phyloP scores from a whole-genome alignment of 2,329 filamentous ascomycete species.

The Xylariaceae sp. region DNA sequence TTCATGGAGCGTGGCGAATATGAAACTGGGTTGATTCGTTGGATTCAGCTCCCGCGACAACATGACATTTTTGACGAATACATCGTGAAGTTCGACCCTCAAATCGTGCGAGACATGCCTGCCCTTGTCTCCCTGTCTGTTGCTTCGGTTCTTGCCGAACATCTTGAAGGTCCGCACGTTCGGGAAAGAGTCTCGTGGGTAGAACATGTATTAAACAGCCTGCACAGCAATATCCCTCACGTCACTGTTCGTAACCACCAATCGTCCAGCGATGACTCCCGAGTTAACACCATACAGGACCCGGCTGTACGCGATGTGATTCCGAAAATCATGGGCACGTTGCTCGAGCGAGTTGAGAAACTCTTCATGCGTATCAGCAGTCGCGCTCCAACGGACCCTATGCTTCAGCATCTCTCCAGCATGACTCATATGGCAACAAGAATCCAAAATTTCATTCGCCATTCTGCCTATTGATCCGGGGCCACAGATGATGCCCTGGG shows the following conservation, averaged over 20 bases:
- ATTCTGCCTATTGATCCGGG: slow-evolving; percentile 21
- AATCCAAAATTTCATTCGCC: slow-evolving; percentile 24
- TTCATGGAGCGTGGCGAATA: slow-evolving; percentile 56
- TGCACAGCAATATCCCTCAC: slow-evolving; percentile 43
- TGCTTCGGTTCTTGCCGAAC: slow-evolving; percentile 57
- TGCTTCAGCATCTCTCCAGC: slow-evolving; percentile 43
- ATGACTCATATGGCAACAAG: slow-evolving; percentile 35
- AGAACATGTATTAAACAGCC: slow-evolving; percentile 52
- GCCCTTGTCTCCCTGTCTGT: slow-evolving; percentile 59
- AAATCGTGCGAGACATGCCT: slow-evolving; percentile 51
- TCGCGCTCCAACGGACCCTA: slow-evolving; percentile 41
- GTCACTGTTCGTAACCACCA: slow-evolving; percentile 42
- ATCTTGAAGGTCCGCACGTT: slow-evolving; percentile 48
- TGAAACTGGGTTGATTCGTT: slow-evolving; percentile 59
- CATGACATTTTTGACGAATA: slow-evolving; percentile 57
- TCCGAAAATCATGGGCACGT: slow-evolving; percentile 51
- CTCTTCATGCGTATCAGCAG: slow-evolving; percentile 47
- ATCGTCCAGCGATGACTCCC: slow-evolving; percentile 13
- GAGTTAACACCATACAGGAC: slow-evolving; percentile 39
- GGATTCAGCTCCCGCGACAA: slow-evolving; percentile 59
- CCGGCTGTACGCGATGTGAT: slow-evolving; percentile 50
- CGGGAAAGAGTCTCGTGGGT: slow-evolving; percentile 55
- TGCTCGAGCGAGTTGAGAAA: slow-evolving; percentile 48
- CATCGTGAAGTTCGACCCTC: slow-evolving; percentile 45
- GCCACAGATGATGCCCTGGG: background rate